Evolutionary conservation across 2,329 filamentous ascomycete genomes (phyloP), one percentile per base, ranked within the genome.

Genomic region (Fusarium veterinarium): DNA sequence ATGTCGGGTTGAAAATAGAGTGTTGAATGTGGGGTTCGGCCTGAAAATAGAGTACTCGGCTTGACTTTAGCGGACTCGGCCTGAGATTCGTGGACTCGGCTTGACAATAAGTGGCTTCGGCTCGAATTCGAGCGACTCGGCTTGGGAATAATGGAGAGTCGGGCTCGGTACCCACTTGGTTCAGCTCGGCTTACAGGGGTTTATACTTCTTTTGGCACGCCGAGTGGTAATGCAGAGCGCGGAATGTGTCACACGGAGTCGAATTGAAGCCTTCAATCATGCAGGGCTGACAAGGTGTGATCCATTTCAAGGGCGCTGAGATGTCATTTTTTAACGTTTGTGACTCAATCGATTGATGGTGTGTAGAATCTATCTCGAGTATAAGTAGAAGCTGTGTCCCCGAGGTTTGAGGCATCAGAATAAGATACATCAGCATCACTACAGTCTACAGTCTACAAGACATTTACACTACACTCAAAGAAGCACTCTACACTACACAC

Each of bases 331-430:
- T 20, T 25, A 25, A 33, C 48, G n/a, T 14, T n/a, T 58, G 45
- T 77, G 75, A 77, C 65, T 77, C 75, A 72, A 76, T 25, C 33
- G 25, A 48, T 44, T 37, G 58, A 71, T 64, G 45, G 44, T 38
- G 40, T 38, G 20, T 19, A 63, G 0, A 1, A 1, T 20, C 14
- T 31, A 6, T 38, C 14, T n/a, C 10, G 33, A 64, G 60, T 75
- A 75, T 67, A 75, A 75, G 70, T 74, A 74, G 46, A 51, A 33
- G 30, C 38, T 16, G 60, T 23, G 37, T 30, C 67, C 63, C 53
- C 30, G 46, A 59, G 23, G 25, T 55, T 49, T 25, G 28, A 33
- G 31, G n/a, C 28, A 52, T 37, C 35, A 41, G 42, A 64, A 31
- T n/a, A 17, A 58, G 37, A 64, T 45, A 35, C 64, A 58, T 57